Evolutionary conservation across 352 stramenopile species (phyloP).

Genomic region (Pythium volutum): DNA sequence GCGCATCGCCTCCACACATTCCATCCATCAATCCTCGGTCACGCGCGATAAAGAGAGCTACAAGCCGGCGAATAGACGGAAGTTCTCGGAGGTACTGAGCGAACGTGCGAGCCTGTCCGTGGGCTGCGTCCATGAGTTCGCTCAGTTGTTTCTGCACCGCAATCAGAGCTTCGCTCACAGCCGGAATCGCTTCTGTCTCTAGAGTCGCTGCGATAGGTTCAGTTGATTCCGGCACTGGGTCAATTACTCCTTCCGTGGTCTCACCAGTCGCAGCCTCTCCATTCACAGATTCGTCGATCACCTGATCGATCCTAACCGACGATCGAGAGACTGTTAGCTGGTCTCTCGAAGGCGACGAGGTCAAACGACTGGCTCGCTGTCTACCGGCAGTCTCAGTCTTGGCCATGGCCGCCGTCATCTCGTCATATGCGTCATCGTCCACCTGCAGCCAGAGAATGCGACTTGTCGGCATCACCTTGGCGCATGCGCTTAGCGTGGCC

Average conservation of each 20-base stretch:
- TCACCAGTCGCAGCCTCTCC: background rate
- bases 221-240: background rate
- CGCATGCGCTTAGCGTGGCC: conserved; percentile 37
- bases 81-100: conserved; percentile 14
- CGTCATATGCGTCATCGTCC: conserved; percentile 72
- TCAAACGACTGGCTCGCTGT: background rate
- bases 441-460: conserved; percentile 59
- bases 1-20: background rate
- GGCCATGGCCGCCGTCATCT: conserved; percentile 23
- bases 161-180: conserved; percentile 33
- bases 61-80: conserved; percentile 2
- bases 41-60: conserved; percentile 18
- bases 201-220: background rate
- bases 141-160: conserved; percentile 24
- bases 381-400: background rate
- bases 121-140: background rate
- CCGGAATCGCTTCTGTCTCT: no score
- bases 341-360: conserved; percentile 7
- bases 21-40: conserved; percentile 12
- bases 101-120: background rate
- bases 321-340: background rate
- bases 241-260: background rate
- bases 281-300: background rate
- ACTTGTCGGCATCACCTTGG: conserved; percentile 31
- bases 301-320: background rate